Percentiles rank a stretch among this genome's conserved stretches.
phyloP scores from a whole-genome alignment of 208 protist species.

The Porcisia deanei region DNA sequence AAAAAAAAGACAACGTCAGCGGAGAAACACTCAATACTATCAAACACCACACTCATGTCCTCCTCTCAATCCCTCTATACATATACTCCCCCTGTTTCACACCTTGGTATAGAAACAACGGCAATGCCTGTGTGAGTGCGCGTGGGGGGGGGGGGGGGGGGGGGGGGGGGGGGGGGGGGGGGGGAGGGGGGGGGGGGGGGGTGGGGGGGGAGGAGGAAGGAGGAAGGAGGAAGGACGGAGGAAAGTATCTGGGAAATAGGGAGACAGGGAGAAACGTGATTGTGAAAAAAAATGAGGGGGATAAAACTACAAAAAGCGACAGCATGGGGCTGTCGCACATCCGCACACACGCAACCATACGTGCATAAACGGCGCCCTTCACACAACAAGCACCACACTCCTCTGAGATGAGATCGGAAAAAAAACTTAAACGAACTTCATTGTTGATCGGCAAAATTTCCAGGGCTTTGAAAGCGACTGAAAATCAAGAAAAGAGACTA shows the following conservation, averaged over 20 bases:
- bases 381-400: background rate
- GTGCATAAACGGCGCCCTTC: background rate
- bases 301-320: background rate
- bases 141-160: background rate
- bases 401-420: background rate
- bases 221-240: no score
- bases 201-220: background rate
- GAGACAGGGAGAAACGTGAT: constrained; percentile 6
- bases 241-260: no score
- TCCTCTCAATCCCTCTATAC: background rate
- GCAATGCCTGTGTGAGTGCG: background rate
- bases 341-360: constrained; percentile 1
- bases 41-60: background rate
- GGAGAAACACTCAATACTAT: constrained; percentile 3
- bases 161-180: background rate
- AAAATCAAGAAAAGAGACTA: background rate
- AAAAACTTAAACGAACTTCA: background rate
- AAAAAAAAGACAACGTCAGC: constrained; percentile 12
- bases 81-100: background rate
- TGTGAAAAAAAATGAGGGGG: background rate
- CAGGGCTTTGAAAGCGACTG: background rate
- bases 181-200: background rate
- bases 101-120: background rate
- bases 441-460: background rate
- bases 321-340: constrained; percentile 2